Conservation (phyloP, 2,329 filamentous ascomycete species). For the Paracamarosporium sp. region DNA sequence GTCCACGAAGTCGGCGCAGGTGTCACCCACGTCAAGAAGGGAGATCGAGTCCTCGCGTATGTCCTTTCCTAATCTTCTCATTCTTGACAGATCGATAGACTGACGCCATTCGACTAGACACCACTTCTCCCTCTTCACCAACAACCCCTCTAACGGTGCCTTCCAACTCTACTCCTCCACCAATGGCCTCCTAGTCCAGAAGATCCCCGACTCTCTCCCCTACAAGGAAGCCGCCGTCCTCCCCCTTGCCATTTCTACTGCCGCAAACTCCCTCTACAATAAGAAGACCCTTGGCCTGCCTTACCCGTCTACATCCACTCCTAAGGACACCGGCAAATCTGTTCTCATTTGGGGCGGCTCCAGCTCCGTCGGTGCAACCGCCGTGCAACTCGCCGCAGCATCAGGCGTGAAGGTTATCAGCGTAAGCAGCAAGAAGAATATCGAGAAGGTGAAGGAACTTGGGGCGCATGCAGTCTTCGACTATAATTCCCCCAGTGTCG, state of each 20-base stretch:
- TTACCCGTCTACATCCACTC: slow-evolving; percentile 41
- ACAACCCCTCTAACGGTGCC: slow-evolving; percentile 29
- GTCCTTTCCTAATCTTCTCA: not conserved
- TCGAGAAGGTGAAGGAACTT: slow-evolving; percentile 33
- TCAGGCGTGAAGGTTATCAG: slow-evolving; percentile 51
- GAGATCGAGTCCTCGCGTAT: slow-evolving; percentile 53
- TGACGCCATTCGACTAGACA: slow-evolving; percentile 20
- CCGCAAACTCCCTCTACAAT: slow-evolving; percentile 52
- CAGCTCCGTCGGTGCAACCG: slow-evolving; percentile 49
- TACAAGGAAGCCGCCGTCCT: slow-evolving; percentile 51
- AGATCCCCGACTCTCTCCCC: slow-evolving; percentile 47
- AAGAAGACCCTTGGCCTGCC: slow-evolving; percentile 48
- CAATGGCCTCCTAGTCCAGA: slow-evolving; percentile 38
- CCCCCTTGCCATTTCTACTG: slow-evolving; percentile 54
- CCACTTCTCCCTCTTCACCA: slow-evolving; percentile 30
- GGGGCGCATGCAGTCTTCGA: slow-evolving; percentile 41
- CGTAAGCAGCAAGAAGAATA: slow-evolving; percentile 45
- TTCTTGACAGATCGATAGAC: not conserved
- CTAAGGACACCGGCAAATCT: slow-evolving; percentile 39
- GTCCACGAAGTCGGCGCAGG: slow-evolving; percentile 54
- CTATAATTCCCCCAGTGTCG: slow-evolving; percentile 37
- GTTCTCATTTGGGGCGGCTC: slow-evolving; percentile 62
- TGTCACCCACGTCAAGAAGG: slow-evolving; percentile 53
- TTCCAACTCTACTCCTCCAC: slow-evolving; percentile 46
- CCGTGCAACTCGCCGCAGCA: slow-evolving; percentile 52